Conservation (phyloP, 2,329 filamentous ascomycete species). For the Akanthomyces uredinophilus region DNA sequence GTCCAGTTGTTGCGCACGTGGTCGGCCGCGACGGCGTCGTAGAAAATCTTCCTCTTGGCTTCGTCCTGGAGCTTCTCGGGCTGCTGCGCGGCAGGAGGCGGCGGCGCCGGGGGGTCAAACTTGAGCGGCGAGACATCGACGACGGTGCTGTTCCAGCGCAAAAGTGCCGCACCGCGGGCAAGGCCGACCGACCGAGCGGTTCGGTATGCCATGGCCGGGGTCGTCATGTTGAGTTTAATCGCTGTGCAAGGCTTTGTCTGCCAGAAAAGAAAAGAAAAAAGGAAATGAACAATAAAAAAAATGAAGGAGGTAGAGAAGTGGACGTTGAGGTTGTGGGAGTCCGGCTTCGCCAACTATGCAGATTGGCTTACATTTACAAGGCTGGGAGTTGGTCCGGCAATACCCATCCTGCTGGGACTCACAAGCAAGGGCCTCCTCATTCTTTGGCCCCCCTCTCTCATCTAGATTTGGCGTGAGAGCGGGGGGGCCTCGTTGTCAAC, state of each 20-base stretch:
- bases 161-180: constrained; percentile 12
- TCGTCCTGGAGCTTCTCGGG: constrained; percentile 7
- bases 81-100: neutral
- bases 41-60: constrained; percentile 29
- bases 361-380: constrained; percentile 14
- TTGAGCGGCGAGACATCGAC: constrained; percentile 12
- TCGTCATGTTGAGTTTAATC: neutral
- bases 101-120: constrained; percentile 11
- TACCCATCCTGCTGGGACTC: constrained; percentile 4
- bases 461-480: constrained; percentile 13
- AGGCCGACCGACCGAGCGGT: constrained; percentile 7
- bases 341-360: neutral
- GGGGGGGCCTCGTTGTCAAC: neutral
- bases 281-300: neutral
- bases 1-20: constrained; percentile 71
- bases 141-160: constrained; percentile 15
- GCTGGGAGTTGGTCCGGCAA: constrained; percentile 12
- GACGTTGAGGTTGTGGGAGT: neutral
- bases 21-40: constrained; percentile 53
- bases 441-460: neutral
- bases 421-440: neutral
- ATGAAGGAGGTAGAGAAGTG: neutral
- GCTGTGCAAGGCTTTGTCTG: no score
- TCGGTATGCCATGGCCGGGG: constrained; percentile 12
- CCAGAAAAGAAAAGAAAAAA: neutral